These are phyloP conservation scores for Solanum rostratum DNA, from an alignment of 257 asterid species.

Conservation along the genomic window DNA sequence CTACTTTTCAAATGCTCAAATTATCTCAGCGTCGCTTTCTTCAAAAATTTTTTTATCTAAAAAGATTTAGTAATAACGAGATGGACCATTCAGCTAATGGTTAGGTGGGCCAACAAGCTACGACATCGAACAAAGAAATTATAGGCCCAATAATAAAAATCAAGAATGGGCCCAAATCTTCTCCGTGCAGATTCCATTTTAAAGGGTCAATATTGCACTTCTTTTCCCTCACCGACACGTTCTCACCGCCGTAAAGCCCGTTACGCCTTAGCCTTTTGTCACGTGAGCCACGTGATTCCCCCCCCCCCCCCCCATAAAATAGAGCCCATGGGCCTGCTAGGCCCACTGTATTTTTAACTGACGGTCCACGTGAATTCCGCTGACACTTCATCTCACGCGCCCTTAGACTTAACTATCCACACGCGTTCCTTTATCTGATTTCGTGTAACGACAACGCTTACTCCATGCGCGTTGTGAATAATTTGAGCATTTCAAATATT, in stretches of 20 bases:
- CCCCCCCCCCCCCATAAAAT: neutral
- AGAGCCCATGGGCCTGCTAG: neutral
- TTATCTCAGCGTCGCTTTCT: neutral
- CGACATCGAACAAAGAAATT: neutral
- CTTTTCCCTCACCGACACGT: neutral
- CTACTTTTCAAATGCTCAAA: neutral
- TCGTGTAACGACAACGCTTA: neutral
- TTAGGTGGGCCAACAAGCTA: neutral
- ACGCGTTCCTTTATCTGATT: neutral
- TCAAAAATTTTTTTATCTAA: neutral
- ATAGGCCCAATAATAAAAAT: neutral
- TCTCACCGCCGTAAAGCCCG: neutral
- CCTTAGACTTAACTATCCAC: neutral
- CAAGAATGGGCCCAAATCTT: neutral
- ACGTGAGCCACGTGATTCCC: slow-evolving; percentile 17
- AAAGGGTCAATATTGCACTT: neutral
- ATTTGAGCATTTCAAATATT: neutral
- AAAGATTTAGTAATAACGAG: neutral
- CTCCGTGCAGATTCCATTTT: neutral
- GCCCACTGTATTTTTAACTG: neutral
- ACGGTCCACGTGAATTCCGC: neutral
- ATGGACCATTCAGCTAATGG: neutral
- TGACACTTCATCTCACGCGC: neutral
- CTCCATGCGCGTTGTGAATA: neutral
- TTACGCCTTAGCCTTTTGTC: neutral